A percentile compares a stretch with the other conserved stretches of the same genome.
These are phyloP conservation scores for Cyclotella cryptica DNA, from an alignment of 108 stramenopile genomes.

Conservation along the genomic window DNA sequence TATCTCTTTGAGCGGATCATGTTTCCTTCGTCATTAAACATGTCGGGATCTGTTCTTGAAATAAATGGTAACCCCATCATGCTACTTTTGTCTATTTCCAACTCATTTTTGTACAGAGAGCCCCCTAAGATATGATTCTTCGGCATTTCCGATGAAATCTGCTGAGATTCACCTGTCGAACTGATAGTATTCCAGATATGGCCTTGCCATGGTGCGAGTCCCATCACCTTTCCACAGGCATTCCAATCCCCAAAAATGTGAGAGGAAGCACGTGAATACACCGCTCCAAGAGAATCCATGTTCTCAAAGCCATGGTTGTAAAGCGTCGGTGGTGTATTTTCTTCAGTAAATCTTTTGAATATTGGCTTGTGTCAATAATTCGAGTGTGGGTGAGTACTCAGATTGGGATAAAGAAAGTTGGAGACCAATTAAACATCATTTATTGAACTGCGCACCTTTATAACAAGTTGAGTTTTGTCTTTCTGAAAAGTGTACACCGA, in stretches of 20 bases:
- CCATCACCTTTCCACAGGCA: slow-evolving; percentile 96
- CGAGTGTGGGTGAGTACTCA: background rate
- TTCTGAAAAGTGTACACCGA: slow-evolving; percentile 85
- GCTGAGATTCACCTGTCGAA: slow-evolving; percentile 3
- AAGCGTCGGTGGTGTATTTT: slow-evolving; percentile 79
- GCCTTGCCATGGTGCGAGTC: slow-evolving; percentile 90
- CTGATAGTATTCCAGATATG: slow-evolving; percentile 72
- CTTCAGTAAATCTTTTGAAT: slow-evolving; percentile 92
- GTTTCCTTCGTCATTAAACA: slow-evolving; percentile 74
- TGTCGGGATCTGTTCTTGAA: slow-evolving; percentile 77
- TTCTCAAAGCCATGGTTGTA: slow-evolving; percentile 96
- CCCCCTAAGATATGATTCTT: slow-evolving; percentile 61
- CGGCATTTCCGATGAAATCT: slow-evolving; percentile 42
- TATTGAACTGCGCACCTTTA: slow-evolving; percentile 32
- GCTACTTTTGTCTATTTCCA: slow-evolving; percentile 62
- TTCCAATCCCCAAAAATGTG: slow-evolving; percentile 98
- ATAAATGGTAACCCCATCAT: slow-evolving; percentile 72
- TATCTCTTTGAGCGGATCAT: slow-evolving; percentile 65
- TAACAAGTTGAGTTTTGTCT: slow-evolving; percentile 23
- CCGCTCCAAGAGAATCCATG: slow-evolving; percentile 95
- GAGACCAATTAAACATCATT: background rate
- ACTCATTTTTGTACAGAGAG: slow-evolving; percentile 70
- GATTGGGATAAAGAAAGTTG: background rate
- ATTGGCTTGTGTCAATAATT: slow-evolving; percentile 50
- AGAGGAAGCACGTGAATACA: slow-evolving; percentile 91